Conservation (phyloP, 306 rosid species). For the Morella rubra region DNA sequence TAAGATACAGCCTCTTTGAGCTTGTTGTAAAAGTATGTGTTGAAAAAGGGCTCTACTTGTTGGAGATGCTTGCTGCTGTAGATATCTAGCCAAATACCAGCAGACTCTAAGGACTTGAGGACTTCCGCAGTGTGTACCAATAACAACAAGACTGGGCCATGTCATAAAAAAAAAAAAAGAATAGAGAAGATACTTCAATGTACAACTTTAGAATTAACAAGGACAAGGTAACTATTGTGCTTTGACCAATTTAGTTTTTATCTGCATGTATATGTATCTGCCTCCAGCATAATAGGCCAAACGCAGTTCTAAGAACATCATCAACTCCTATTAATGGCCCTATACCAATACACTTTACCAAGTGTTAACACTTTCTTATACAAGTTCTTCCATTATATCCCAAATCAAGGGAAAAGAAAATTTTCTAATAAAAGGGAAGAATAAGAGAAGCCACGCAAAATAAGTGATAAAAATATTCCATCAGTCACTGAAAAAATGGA, state of each 20-base stretch:
- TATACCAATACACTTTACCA: neutral
- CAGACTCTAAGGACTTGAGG: too few species aligned
- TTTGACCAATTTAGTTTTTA: neutral
- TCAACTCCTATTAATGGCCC: neutral
- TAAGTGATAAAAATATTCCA: neutral
- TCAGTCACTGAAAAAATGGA: neutral
- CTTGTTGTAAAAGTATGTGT: conserved; percentile 89
- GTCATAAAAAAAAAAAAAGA: neutral
- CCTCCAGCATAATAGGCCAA: neutral
- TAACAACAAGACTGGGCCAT: neutral
- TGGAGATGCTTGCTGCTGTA: conserved; percentile 69
- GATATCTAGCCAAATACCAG: conserved; percentile 55
- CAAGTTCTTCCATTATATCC: neutral
- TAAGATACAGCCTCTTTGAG: conserved; percentile 74
- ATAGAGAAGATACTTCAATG: neutral
- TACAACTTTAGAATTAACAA: neutral
- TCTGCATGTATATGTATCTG: neutral
- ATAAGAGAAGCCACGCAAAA: neutral
- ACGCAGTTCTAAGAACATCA: neutral
- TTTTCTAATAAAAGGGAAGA: neutral
- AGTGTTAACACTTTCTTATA: neutral
- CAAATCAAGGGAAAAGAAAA: neutral
- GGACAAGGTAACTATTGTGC: neutral
- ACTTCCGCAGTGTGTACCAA: too few species aligned
- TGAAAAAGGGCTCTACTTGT: conserved; percentile 66